phyloP scores from a whole-genome alignment of 2,329 filamentous ascomycete species.

The Ophiocordyceps camponoti-saundersi region DNA sequence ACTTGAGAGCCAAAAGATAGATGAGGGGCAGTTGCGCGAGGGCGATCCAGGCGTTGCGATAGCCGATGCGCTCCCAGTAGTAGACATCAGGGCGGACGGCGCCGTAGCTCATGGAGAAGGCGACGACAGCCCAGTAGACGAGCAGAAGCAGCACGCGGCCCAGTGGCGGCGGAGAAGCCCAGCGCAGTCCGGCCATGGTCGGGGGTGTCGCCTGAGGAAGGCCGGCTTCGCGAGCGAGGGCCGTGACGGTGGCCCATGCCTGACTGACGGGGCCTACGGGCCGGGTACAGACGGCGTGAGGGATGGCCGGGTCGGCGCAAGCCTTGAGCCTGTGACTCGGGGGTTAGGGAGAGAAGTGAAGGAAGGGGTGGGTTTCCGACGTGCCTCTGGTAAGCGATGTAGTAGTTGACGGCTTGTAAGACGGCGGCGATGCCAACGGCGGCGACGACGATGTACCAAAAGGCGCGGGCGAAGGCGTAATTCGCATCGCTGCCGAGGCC shows the following conservation, averaged over 20 bases:
- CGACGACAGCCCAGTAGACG: conserved; percentile 40
- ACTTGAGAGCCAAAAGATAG: conserved; percentile 43
- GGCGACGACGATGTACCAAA: conserved; percentile 41
- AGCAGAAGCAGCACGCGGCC: conserved; percentile 37
- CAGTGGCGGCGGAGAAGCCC: conserved; percentile 40
- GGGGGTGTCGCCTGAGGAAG: conserved; percentile 32
- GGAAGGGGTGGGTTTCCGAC: not conserved
- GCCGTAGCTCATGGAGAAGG: conserved; percentile 36
- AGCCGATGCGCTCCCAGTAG: conserved; percentile 49
- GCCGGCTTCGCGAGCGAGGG: conserved; percentile 35
- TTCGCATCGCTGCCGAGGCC: conserved; percentile 24
- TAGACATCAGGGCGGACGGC: conserved; percentile 33
- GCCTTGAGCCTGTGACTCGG: conserved; percentile 21
- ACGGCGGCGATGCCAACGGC: conserved; percentile 24
- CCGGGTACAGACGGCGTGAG: conserved; percentile 35
- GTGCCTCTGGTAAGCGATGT: conserved; percentile 25
- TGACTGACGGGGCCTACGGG: conserved; percentile 29
- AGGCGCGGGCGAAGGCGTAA: conserved; percentile 32
- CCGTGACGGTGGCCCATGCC: conserved; percentile 40
- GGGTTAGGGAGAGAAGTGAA: not conserved
- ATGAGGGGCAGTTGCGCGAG: conserved; percentile 47
- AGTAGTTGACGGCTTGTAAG: conserved; percentile 24
- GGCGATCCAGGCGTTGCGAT: conserved; percentile 50
- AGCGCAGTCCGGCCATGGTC: conserved; percentile 28
- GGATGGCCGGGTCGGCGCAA: conserved; percentile 22